These are phyloP conservation scores for Oldenlandia corymbosa DNA, from an alignment of 257 asterid genomes.

Conservation along the genomic window DNA sequence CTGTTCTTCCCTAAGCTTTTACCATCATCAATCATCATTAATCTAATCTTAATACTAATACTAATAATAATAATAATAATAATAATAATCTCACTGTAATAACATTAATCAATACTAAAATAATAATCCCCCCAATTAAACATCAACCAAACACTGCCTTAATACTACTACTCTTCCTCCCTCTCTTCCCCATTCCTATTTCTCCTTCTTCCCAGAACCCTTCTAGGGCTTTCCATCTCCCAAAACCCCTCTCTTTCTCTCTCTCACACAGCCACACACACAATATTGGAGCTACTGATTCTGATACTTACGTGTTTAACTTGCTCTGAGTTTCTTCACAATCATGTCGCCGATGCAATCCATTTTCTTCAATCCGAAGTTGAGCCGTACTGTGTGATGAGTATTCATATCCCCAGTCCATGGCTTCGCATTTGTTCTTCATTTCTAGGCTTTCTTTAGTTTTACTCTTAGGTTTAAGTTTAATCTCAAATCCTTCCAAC, in stretches of 20 bases:
- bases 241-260: background rate
- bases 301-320: conserved; percentile 10
- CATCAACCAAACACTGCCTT: conserved; percentile 13
- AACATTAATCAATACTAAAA: no score
- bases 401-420: conserved; percentile 43
- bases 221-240: conserved; percentile 10
- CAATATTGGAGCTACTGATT: background rate
- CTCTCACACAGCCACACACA: background rate
- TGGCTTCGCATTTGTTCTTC: conserved; percentile 29
- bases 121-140: no score
- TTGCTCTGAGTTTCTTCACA: conserved; percentile 14
- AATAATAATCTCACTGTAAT: no score
- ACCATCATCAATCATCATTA: no score
- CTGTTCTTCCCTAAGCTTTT: no score
- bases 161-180: background rate
- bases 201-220: conserved; percentile 7
- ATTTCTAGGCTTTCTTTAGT: conserved; percentile 22
- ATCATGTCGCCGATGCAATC: conserved; percentile 41
- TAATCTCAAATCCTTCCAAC: conserved; percentile 36
- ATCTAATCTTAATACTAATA: no score
- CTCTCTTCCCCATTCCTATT: background rate
- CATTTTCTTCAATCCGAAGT: conserved; percentile 18
- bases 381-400: conserved; percentile 46
- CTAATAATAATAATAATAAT: no score
- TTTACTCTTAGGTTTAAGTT: conserved; percentile 17